Percentiles rank a stretch among this genome's conserved stretches.
These are phyloP conservation scores for Penicillium italicum DNA, from an alignment of 2,329 filamentous ascomycete genomes.

Conservation along the genomic window DNA sequence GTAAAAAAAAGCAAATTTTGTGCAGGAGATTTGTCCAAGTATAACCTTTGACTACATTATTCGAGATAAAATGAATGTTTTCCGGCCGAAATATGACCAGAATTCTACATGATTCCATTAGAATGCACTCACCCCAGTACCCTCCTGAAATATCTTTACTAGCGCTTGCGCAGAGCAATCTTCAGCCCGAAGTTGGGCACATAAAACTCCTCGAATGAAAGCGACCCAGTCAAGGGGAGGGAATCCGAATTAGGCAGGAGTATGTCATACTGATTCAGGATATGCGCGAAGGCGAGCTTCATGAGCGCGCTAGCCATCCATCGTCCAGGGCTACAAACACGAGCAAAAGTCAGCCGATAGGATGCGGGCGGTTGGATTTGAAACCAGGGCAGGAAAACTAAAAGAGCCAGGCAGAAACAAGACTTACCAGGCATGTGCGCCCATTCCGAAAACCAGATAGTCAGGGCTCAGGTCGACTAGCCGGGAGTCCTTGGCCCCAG, in stretches of 20 bases:
- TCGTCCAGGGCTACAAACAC: constrained; percentile 20
- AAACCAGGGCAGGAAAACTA: constrained; percentile 6
- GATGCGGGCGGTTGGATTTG: constrained; percentile 9
- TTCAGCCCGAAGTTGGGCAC: constrained; percentile 27
- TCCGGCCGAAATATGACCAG: background rate
- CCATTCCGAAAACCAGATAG: constrained; percentile 25
- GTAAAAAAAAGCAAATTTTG: no score
- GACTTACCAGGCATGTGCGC: constrained; percentile 21
- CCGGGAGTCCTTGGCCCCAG: constrained; percentile 12
- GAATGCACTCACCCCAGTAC: background rate
- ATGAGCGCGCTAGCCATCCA: constrained; percentile 23
- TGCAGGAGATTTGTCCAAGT: no score
- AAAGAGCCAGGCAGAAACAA: background rate
- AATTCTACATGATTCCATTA: background rate
- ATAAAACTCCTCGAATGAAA: constrained; percentile 26
- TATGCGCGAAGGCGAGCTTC: constrained; percentile 19
- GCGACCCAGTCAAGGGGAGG: constrained; percentile 11
- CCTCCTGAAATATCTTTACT: constrained; percentile 13
- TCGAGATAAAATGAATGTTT: background rate
- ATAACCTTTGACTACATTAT: background rate
- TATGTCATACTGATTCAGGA: constrained; percentile 16
- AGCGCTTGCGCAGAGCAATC: constrained; percentile 32
- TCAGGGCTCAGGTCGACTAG: constrained; percentile 22
- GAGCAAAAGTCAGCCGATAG: constrained; percentile 13
- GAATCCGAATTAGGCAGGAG: constrained; percentile 8